A percentile compares a stretch with the other conserved stretches of the same genome.
Evolutionary conservation across 257 asterid genomes (phyloP).

Genomic region (Solanum bulbocastanum): DNA sequence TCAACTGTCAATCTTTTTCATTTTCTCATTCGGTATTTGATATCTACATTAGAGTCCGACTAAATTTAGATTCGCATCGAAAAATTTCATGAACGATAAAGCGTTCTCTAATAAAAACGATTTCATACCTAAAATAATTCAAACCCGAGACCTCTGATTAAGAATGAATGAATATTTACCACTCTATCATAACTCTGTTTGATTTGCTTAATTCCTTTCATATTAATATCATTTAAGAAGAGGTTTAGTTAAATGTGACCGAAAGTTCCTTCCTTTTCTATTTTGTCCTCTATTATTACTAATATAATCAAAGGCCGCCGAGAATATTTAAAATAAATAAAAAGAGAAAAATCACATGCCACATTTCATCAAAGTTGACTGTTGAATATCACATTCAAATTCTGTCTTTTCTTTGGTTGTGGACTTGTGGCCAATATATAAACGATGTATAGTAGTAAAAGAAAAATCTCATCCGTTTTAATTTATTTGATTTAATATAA

Average conservation of each 20-base stretch:
- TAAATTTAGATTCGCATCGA: too few species aligned
- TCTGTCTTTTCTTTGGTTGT: neutral
- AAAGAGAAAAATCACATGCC: neutral
- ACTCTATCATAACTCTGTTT: too few species aligned
- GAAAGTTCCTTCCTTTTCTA: neutral
- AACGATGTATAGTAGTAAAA: neutral
- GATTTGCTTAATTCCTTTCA: neutral
- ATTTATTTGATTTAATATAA: neutral
- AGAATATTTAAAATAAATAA: neutral
- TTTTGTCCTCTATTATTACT: neutral
- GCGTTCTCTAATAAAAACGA: fast-evolving
- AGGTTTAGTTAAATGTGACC: neutral
- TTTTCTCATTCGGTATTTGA: neutral
- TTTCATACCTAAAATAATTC: fast-evolving
- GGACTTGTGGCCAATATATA: neutral
- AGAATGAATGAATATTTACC: too few species aligned
- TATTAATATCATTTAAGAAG: neutral
- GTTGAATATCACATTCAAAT: neutral
- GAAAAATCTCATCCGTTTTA: neutral
- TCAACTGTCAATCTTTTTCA: neutral
- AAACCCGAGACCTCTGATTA: fast-evolving
- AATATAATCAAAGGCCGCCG: neutral
- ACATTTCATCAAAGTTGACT: neutral
- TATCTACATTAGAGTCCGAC: fast-evolving
- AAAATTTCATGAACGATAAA: too few species aligned